Evolutionary conservation across 108 stramenopile species (phyloP).

Genomic region (Fragilariopsis cylindrus): DNA sequence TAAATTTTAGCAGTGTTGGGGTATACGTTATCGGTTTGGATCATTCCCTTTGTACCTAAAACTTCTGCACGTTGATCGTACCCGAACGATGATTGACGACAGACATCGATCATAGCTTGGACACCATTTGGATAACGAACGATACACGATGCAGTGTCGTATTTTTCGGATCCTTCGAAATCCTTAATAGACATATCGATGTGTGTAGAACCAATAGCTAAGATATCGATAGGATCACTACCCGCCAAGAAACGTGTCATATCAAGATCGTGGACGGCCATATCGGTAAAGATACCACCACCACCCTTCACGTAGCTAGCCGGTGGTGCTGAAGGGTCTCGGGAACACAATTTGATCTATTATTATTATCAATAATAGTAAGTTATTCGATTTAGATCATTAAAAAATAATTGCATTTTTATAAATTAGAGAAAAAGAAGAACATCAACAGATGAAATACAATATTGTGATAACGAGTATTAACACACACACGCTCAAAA

Average conservation of each 20-base stretch:
- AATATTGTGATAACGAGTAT: neutral
- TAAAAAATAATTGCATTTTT: constrained; percentile 4
- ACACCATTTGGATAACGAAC: constrained; percentile 90
- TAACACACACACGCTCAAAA: neutral
- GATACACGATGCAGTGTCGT: constrained; percentile 90
- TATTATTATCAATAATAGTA: neutral
- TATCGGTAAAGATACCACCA: constrained; percentile 96
- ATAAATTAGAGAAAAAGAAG: neutral
- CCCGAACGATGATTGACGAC: constrained; percentile 92
- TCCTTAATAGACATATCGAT: constrained; percentile 90
- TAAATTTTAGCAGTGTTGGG: constrained; percentile 91
- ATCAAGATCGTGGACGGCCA: constrained; percentile 98
- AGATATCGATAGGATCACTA: constrained; percentile 88
- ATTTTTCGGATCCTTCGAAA: constrained; percentile 87
- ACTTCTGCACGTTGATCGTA: constrained; percentile 98
- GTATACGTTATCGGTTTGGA: constrained; percentile 96
- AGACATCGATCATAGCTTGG: constrained; percentile 94
- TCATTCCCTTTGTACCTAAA: constrained; percentile 93
- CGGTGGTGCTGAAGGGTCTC: constrained; percentile 94
- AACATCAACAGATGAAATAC: neutral
- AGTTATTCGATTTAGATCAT: neutral
- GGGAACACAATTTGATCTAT: constrained; percentile 87
- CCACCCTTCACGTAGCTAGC: constrained; percentile 95
- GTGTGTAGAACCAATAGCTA: constrained; percentile 89
- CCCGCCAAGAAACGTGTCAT: constrained; percentile 95